These are phyloP conservation scores for Ascosphaera aggregata DNA, from an alignment of 2,329 filamentous ascomycete genomes.

Conservation along the genomic window DNA sequence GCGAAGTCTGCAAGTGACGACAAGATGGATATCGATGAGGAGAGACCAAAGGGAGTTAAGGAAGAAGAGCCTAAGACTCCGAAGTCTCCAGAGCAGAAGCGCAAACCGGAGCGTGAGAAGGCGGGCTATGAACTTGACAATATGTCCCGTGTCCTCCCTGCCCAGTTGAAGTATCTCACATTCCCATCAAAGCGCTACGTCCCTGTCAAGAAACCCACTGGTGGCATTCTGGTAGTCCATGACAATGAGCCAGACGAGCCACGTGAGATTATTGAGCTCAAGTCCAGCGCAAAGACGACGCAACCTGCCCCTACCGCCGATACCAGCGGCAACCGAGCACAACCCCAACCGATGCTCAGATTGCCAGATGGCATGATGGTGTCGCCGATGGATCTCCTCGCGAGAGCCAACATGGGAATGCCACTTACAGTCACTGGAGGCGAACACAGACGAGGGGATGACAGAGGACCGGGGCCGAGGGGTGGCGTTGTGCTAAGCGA, in stretches of 20 bases:
- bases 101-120: constrained; percentile 90
- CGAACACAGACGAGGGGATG: constrained; percentile 8
- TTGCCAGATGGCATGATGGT: no score
- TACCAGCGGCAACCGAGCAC: constrained; percentile 18
- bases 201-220: constrained; percentile 86
- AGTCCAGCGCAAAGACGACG: constrained; percentile 48
- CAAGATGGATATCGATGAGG: constrained; percentile 59
- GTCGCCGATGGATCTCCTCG: no score
- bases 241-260: constrained; percentile 60
- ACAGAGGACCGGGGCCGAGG: constrained; percentile 25
- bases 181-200: constrained; percentile 80
- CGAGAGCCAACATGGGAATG: constrained; percentile 3
- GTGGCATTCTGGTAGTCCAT: constrained; percentile 74
- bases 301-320: constrained; percentile 15
- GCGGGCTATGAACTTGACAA: constrained; percentile 90
- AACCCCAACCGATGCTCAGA: constrained; percentile 20
- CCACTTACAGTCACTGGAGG: constrained; percentile 3
- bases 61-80: constrained; percentile 34
- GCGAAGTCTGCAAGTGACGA: constrained; percentile 90
- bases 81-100: constrained; percentile 41
- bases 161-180: constrained; percentile 86
- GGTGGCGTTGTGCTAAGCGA: constrained; percentile 61
- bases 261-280: constrained; percentile 70
- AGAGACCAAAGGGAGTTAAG: constrained; percentile 31
- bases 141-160: constrained; percentile 82